Base-by-base conservation (phyloP, 495 filamentous ascomycete species). In the Pseudevernia furfuracea region DNA sequence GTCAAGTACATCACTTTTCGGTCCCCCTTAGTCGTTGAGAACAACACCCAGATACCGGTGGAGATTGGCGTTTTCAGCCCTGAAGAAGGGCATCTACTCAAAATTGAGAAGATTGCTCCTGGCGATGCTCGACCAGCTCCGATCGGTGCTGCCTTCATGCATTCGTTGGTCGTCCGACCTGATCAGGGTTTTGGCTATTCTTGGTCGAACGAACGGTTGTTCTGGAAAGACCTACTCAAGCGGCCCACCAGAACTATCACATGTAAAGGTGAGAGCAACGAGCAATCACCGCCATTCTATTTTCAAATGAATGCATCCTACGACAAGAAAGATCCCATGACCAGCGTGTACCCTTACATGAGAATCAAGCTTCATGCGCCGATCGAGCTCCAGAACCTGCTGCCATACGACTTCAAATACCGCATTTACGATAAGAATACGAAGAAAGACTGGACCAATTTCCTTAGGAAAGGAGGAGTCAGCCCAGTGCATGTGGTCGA, bases 391-490 rank as follows among this genome's bases (percentile, higher is more conserved):
- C 92, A 98, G 72, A 98, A 98, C 71, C 79, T 98, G 34, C 80
- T 98, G 34, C 94, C 94, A 0, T 97, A 89, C 70, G 95, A 97
- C 76, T 98, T 98, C 87, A 97, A 97, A 74, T 97, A 97, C 73
- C 84, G 92, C 61, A 97, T 98, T 30, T 97, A 97, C 71, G 94
- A 98, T 77, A 96, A 92, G 78, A 94, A 95, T 73, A 97, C 91
- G 0, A 92, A 89, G 78, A 94, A 95, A 72, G 93, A 98, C 74
- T 98, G 95, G 94, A 93, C 92, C 0, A 98, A 98, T 71, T 98
- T 98, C 78, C 75, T 98, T 28, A 83, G 94, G 60, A 97, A 96
- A 74, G 94, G 94, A 14, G 94, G 94, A 28, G 87, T 96, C 56
- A 97, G 94, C 73, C 94, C 94, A 1, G 92, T 97, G 3, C 94